phyloP scores from a whole-genome alignment of 768 basidiomycete species.

The Xerocomellus intermedius region DNA sequence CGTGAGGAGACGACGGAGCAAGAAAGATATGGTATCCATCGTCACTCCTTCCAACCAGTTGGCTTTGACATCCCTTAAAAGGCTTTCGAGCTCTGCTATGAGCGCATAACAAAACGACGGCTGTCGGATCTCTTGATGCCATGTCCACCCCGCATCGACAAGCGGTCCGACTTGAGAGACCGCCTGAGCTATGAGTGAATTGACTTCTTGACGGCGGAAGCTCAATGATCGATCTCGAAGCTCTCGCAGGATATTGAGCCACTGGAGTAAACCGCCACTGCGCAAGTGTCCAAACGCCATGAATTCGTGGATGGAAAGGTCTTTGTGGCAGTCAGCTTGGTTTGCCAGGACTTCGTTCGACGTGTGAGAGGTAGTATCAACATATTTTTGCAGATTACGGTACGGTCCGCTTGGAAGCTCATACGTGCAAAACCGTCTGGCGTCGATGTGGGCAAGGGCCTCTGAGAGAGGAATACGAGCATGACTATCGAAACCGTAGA shows the following conservation, averaged over 20 bases:
- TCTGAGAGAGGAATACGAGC: background rate
- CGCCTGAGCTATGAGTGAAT: slow-evolving; percentile 43
- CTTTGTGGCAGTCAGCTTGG: slow-evolving; percentile 40
- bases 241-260: slow-evolving; percentile 48
- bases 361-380: background rate
- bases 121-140: slow-evolving; percentile 13
- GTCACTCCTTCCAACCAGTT: slow-evolving; percentile 41
- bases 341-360: slow-evolving; percentile 30
- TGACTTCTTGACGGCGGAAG: slow-evolving; percentile 40
- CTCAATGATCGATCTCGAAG: slow-evolving; percentile 36
- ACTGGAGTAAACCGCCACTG: slow-evolving; percentile 45
- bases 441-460: background rate
- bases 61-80: slow-evolving; percentile 28
- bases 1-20: slow-evolving; percentile 37
- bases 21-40: slow-evolving; percentile 31
- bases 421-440: slow-evolving; percentile 22
- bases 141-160: background rate
- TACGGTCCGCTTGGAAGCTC: slow-evolving; percentile 35
- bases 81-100: slow-evolving; percentile 32
- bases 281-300: slow-evolving; percentile 35
- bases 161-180: slow-evolving; percentile 40
- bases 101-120: slow-evolving; percentile 24
- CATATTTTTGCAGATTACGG: slow-evolving; percentile 33
- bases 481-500: slow-evolving; percentile 30
- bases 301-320: slow-evolving; percentile 37